Base-by-base conservation (phyloP, 768 basidiomycete species). In the Scleroderma citrinum region DNA sequence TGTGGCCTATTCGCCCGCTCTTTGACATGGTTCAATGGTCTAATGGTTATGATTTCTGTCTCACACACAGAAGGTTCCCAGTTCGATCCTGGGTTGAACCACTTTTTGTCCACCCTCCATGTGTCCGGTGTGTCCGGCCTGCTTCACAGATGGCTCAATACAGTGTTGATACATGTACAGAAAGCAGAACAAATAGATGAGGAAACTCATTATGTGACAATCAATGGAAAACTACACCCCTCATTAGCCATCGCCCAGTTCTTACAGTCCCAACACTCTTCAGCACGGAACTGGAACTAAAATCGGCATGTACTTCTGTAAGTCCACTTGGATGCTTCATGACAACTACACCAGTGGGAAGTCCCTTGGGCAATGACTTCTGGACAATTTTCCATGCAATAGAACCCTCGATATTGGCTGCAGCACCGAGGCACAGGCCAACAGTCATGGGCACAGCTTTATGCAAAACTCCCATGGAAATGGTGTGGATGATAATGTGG, bases 361-460 rank as follows among this genome's bases (percentile, higher is more conserved):
- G 17, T 32, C n/a, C n/a, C 13, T 39, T 21, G 38, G 8, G 8
- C 20, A 30, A 17, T 8, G 26, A 39, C 13, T 3, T 13, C 7
- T 10, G 36, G 14, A 23, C 69, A 44, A 78, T 75, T 13, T 74
- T 65, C 74, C 76, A 78, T 10, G 77, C 75, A 12, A 85, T 56
- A 0, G 85, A 81, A 1, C 71, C 74, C n/a, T 71, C 53, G 10
- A 81, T 65, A 39, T 74, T 72, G 3, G 80, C 70, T 0, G 84
- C 83, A 16, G 85, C 83, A 0, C 84, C 85, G 7, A 83, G 72
- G 55, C 83, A 82, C 29, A 86, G 69, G 0, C 79, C 84, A 3
- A 88, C 79, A 0, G 84, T 87, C 80, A 87, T 82, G 0, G 82
- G 83, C 0, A 86, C 76, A 0, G 87, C 83, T 50, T 80, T 80